A percentile compares a stretch with the other conserved stretches of the same genome.
Evolutionary conservation across 768 basidiomycete genomes (phyloP).

Genomic region (Boletus speciosus): DNA sequence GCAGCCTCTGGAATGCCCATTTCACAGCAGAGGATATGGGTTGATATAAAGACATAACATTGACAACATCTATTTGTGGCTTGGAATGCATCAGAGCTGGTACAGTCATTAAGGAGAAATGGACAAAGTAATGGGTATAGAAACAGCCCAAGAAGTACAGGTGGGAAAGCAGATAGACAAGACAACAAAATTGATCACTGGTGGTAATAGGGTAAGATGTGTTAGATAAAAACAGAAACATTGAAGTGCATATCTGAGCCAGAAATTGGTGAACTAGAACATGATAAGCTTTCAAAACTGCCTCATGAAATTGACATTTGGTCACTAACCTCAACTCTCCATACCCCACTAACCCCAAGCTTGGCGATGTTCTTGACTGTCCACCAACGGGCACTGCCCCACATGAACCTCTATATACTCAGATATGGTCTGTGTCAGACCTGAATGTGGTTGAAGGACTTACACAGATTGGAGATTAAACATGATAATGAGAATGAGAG

Average conservation of each 20-base stretch:
- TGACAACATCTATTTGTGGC: background rate
- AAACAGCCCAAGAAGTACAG: conserved; percentile 71
- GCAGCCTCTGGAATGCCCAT: background rate
- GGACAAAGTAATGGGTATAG: conserved; percentile 40
- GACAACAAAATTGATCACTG: conserved; percentile 79
- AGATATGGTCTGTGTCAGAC: conserved; percentile 18
- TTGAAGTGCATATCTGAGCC: conserved; percentile 61
- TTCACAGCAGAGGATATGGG: background rate
- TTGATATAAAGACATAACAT: background rate
- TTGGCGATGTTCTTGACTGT: conserved; percentile 57
- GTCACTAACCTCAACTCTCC: conserved; percentile 63
- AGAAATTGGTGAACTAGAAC: conserved; percentile 76
- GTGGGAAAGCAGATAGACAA: conserved; percentile 69
- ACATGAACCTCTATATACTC: conserved; percentile 45
- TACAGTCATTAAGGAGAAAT: background rate
- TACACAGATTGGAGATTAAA: conserved; percentile 77
- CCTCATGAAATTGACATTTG: background rate
- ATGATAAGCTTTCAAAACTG: background rate
- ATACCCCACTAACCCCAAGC: conserved; percentile 66
- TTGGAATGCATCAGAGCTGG: background rate
- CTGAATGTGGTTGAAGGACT: background rate
- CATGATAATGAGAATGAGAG: conserved; percentile 52
- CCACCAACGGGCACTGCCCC: conserved; percentile 62
- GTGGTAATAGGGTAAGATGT: background rate
- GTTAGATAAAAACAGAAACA: background rate